phyloP scores from a whole-genome alignment of 495 filamentous ascomycete genomes.

The Lentithecium fluviatile region DNA sequence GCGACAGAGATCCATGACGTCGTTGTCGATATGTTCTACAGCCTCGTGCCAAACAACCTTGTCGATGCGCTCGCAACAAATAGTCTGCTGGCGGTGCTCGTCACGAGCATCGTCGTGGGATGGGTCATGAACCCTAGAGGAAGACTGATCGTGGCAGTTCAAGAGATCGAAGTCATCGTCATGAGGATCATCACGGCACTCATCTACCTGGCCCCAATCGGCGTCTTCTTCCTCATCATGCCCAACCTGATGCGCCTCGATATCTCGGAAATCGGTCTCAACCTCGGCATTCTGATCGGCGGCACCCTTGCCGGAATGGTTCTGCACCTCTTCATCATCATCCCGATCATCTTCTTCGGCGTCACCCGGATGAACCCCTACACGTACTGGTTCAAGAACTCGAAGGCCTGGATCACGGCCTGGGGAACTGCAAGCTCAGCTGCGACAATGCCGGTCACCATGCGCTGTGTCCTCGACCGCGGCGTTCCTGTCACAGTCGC shows the following conservation, averaged over 20 bases:
- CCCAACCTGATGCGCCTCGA: slow-evolving; percentile 41
- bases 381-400: slow-evolving; percentile 36
- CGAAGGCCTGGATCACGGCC: slow-evolving; percentile 39
- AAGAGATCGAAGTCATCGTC: slow-evolving; percentile 40
- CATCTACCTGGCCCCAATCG: slow-evolving; percentile 42
- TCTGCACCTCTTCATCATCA: slow-evolving; percentile 38
- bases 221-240: slow-evolving; percentile 44
- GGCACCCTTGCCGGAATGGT: slow-evolving; percentile 35
- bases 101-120: slow-evolving; percentile 28
- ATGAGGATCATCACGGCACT: slow-evolving; percentile 40
- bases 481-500: slow-evolving; percentile 30
- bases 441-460: slow-evolving; percentile 37
- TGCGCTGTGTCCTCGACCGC: slow-evolving; percentile 22
- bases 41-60: slow-evolving; percentile 40
- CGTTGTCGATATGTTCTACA: slow-evolving; percentile 40
- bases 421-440: slow-evolving; percentile 40
- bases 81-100: slow-evolving; percentile 27
- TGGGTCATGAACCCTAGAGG: slow-evolving; percentile 14
- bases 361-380: slow-evolving; percentile 36
- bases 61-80: slow-evolving; percentile 39
- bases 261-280: slow-evolving; percentile 36
- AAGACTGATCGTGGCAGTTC: slow-evolving; percentile 5
- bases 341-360: slow-evolving; percentile 36
- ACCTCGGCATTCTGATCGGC: slow-evolving; percentile 41
- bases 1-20: slow-evolving; percentile 32